These are phyloP conservation scores for Cicer pinnatifidum DNA, from an alignment of 306 rosid genomes.

Conservation along the genomic window DNA sequence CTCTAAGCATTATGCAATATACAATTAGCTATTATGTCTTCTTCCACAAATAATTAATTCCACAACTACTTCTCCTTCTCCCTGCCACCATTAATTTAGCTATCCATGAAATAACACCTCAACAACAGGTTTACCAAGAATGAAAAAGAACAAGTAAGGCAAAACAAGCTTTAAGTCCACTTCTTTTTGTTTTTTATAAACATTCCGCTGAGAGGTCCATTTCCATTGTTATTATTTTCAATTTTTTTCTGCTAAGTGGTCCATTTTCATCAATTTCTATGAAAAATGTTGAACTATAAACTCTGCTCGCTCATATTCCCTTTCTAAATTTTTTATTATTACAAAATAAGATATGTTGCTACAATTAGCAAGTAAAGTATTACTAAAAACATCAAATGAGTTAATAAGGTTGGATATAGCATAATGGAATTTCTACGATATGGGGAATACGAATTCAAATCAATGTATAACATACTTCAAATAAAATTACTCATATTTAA, in stretches of 20 bases:
- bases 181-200: background rate
- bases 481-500: no score
- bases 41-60: conserved; percentile 41
- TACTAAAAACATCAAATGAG: no score
- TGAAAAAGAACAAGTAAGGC: conserved; percentile 24
- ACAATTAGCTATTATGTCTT: conserved; percentile 45
- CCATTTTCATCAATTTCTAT: conserved; percentile 12
- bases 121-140: conserved; percentile 34
- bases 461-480: no score
- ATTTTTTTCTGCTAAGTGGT: conserved; percentile 12
- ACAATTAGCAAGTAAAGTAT: no score
- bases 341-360: background rate
- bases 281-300: background rate
- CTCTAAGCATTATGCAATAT: background rate
- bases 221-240: conserved; percentile 14
- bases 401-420: no score
- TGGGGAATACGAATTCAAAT: no score
- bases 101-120: conserved; percentile 43
- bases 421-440: no score
- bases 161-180: conserved; percentile 30
- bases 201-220: conserved; percentile 43
- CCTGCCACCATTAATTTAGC: conserved; percentile 28
- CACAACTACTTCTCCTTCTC: conserved; percentile 34
- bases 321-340: background rate
- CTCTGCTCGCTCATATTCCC: background rate